Conservation (phyloP, 1,284 basidiomycete genomes). For the Cryptococcus hybrid region DNA sequence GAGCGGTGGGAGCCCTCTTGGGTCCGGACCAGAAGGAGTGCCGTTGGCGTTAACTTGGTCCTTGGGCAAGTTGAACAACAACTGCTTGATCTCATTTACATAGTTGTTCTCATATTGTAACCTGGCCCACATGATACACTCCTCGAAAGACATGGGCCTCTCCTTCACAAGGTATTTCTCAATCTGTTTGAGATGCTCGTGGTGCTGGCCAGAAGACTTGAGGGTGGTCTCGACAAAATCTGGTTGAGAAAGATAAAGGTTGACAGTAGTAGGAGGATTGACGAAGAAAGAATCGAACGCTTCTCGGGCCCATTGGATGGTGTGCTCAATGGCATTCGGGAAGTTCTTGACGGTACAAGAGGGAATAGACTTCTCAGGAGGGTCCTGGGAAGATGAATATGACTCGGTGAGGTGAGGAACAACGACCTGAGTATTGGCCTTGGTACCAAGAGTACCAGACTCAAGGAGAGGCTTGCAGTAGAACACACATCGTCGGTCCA, state of each 20-base stretch:
- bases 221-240: constrained; percentile 91
- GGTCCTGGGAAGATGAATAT: constrained; percentile 97
- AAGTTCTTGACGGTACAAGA: constrained; percentile 99
- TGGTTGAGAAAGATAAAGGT: constrained; percentile 94
- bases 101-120: constrained; percentile 95
- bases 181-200: constrained; percentile 88
- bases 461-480: constrained; percentile 96
- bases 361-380: constrained; percentile 96
- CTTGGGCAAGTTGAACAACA: constrained; percentile 91
- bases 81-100: constrained; percentile 88
- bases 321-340: constrained; percentile 97
- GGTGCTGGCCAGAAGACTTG: constrained; percentile 85
- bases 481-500: constrained; percentile 98
- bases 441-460: constrained; percentile 97
- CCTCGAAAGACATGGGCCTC: constrained; percentile 92
- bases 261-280: constrained; percentile 91
- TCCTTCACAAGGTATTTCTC: constrained; percentile 86
- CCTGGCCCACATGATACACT: constrained; percentile 97
- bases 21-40: constrained; percentile 96
- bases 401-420: constrained; percentile 96
- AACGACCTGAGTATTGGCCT: constrained; percentile 97
- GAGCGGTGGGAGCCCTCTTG: constrained; percentile 93
- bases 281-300: constrained; percentile 93
- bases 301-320: constrained; percentile 98
- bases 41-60: constrained; percentile 86